phyloP scores from a whole-genome alignment of 2,329 filamentous ascomycete genomes.

The Sordariomycetes sp. region DNA sequence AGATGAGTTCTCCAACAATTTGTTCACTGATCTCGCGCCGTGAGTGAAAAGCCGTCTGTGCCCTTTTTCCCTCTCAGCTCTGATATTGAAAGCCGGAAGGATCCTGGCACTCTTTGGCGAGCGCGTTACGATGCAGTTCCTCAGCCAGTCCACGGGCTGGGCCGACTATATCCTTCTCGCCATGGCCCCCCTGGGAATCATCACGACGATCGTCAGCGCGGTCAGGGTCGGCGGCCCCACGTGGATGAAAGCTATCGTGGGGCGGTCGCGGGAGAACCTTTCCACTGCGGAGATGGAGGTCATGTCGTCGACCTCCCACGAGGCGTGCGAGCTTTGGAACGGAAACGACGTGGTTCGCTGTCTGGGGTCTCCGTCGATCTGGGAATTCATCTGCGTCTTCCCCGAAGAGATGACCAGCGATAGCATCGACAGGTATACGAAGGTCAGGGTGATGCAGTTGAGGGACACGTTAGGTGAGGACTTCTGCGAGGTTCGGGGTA shows the following conservation, averaged over 20 bases:
- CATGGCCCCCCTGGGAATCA: conserved; percentile 24
- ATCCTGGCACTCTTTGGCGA: conserved; percentile 27
- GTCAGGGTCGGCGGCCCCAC: conserved; percentile 19
- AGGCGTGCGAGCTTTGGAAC: conserved; percentile 27
- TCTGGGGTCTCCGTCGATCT: conserved; percentile 19
- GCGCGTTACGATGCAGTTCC: conserved; percentile 33
- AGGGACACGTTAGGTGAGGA: too few species aligned
- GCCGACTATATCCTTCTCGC: conserved; percentile 17
- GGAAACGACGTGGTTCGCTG: conserved; percentile 18
- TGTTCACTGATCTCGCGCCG: conserved; percentile 10
- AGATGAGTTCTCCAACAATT: conserved; percentile 12
- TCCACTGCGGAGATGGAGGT: conserved; percentile 24
- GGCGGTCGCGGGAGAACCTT: conserved; percentile 22
- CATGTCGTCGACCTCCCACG: conserved; percentile 25
- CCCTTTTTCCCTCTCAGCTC: too few species aligned
- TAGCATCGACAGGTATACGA: not conserved
- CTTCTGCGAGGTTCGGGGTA: too few species aligned
- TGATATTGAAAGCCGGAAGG: conserved; percentile 1
- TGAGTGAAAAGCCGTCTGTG: not conserved
- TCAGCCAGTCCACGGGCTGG: conserved; percentile 21
- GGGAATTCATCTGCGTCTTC: conserved; percentile 15
- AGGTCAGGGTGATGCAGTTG: too few species aligned
- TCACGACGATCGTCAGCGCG: conserved; percentile 22
- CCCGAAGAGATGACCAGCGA: not conserved
- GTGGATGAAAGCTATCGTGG: conserved; percentile 24